These are phyloP conservation scores for Fusarium udum DNA, from an alignment of 2,329 filamentous ascomycete genomes.

Conservation along the genomic window DNA sequence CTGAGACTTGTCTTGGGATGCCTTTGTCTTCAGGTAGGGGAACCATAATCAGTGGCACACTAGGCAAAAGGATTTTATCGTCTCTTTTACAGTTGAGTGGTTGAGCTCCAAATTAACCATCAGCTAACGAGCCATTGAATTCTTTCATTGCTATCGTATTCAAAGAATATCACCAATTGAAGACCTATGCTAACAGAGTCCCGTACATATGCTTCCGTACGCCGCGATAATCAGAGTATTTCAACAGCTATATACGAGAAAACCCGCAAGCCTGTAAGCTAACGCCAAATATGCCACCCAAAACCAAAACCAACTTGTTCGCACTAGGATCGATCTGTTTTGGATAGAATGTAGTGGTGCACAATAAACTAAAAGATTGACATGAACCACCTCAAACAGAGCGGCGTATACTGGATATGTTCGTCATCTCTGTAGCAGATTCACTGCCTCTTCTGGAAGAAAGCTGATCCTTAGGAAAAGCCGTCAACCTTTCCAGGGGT, in stretches of 20 bases:
- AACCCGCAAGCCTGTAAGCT: neutral
- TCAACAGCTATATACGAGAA: neutral
- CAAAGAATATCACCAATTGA: neutral
- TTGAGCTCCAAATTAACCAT: neutral
- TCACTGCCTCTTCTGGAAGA: conserved; percentile 49
- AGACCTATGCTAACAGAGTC: neutral
- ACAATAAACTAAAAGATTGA: neutral
- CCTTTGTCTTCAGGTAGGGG: neutral
- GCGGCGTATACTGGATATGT: conserved; percentile 38
- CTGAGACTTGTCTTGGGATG: neutral
- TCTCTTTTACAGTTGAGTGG: neutral
- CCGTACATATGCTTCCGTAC: neutral
- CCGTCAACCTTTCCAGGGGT: conserved; percentile 47
- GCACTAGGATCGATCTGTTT: neutral
- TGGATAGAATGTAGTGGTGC: neutral
- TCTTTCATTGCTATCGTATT: neutral
- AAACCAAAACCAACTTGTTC: conserved; percentile 2
- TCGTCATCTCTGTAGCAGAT: conserved; percentile 51
- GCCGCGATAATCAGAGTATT: neutral
- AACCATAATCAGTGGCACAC: neutral
- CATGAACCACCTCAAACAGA: conserved; percentile 13
- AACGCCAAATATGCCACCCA: conserved; percentile 23
- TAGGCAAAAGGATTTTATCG: neutral
- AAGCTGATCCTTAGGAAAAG: conserved; percentile 41
- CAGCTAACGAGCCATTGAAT: neutral